A percentile compares a stretch with the other conserved stretches of the same genome.
phyloP scores from a whole-genome alignment of 192 early-diverging fungal genomes.

The Chytriomyces sp. region DNA sequence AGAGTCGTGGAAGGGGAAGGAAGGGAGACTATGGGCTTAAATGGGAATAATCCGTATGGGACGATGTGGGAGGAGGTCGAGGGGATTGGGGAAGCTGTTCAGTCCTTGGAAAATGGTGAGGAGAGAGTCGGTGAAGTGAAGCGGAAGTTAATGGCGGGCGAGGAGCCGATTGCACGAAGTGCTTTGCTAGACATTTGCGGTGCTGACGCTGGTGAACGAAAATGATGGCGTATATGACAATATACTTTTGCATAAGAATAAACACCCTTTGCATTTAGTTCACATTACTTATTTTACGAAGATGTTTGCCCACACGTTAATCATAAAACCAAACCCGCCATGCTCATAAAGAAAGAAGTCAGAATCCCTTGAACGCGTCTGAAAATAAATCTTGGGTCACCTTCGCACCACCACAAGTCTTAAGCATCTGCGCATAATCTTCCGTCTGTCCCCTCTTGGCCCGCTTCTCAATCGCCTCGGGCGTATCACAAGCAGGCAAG shows the following conservation, averaged over 20 bases:
- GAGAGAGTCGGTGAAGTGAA: not conserved
- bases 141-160: not conserved
- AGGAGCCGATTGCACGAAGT: not conserved
- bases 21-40: constrained; percentile 7
- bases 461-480: constrained; percentile 47
- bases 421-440: constrained; percentile 41
- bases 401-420: constrained; percentile 15
- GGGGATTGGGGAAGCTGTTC: not conserved
- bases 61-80: not conserved
- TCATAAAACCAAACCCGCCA: too few species aligned
- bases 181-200: not conserved
- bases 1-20: not conserved
- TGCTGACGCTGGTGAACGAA: not conserved
- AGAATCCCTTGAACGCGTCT: constrained; percentile 29
- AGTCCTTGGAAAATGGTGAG: not conserved
- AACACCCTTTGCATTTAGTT: too few species aligned
- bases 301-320: too few species aligned
- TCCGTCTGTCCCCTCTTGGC: constrained; percentile 35
- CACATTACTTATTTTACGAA: too few species aligned
- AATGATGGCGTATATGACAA: too few species aligned
- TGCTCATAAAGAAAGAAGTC: too few species aligned
- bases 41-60: constrained; percentile 18
- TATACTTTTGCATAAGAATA: too few species aligned
- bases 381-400: constrained; percentile 25
- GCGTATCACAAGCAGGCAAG: constrained; percentile 45